These are phyloP conservation scores for Penicillium simplicissimum DNA, from an alignment of 495 filamentous ascomycete species.

Conservation along the genomic window DNA sequence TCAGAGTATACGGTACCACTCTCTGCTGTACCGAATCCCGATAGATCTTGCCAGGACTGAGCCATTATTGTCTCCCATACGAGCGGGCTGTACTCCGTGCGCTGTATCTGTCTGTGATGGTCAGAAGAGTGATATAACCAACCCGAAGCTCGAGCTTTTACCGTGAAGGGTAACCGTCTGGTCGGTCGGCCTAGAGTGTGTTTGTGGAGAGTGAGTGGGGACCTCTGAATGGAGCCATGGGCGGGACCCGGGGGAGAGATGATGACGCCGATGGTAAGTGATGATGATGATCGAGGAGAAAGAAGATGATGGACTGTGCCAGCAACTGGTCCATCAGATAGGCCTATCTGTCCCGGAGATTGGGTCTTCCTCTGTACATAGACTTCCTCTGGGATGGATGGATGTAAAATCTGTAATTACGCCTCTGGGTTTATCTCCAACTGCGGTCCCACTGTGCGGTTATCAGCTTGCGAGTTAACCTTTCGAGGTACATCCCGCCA, in stretches of 20 bases:
- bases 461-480: background rate
- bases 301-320: background rate
- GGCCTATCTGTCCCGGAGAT: background rate
- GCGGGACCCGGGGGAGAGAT: slow-evolving; percentile 14
- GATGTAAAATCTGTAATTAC: background rate
- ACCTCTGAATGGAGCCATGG: slow-evolving; percentile 12
- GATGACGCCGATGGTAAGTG: slow-evolving; percentile 24
- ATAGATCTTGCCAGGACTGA: background rate
- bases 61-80: background rate
- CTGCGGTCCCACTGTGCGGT: too few species aligned
- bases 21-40: background rate
- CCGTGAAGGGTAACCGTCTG: background rate
- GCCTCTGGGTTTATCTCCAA: too few species aligned
- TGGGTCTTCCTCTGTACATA: background rate
- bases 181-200: background rate
- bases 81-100: too few species aligned
- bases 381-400: too few species aligned
- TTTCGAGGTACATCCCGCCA: slow-evolving; percentile 1
- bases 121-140: too few species aligned
- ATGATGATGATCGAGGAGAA: slow-evolving; percentile 22
- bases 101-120: too few species aligned
- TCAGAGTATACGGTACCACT: background rate
- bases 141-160: background rate
- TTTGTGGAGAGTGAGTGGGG: slow-evolving; percentile 7
- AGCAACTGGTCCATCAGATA: background rate